A percentile compares a stretch with the other conserved stretches of the same genome.
Conservation (phyloP, 345 rosid species). For the Eucalyptus tenuipes region DNA sequence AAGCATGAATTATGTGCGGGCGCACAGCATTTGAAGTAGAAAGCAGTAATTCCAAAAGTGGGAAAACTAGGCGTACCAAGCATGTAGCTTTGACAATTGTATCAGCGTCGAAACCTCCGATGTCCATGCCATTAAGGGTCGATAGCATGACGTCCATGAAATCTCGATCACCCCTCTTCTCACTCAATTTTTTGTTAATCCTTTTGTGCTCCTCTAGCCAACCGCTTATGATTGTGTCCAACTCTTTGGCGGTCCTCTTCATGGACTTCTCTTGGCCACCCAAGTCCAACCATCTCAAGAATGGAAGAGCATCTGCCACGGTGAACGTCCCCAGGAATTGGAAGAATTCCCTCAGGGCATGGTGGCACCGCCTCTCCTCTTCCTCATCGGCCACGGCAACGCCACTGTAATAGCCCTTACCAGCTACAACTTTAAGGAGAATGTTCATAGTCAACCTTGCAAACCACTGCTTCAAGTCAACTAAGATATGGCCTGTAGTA, state of each 20-base stretch:
- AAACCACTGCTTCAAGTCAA: slow-evolving; percentile 18
- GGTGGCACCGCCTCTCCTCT: not conserved
- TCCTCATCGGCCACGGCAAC: not conserved
- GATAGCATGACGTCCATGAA: slow-evolving; percentile 6
- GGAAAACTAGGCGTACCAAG: not conserved
- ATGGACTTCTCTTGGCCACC: slow-evolving; percentile 12
- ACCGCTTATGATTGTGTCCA: not conserved
- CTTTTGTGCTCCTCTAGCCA: slow-evolving; percentile 8
- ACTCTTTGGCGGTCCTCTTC: not conserved
- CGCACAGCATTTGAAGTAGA: not conserved
- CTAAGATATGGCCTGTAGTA: not conserved
- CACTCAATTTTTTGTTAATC: not conserved
- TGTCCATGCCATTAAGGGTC: not conserved
- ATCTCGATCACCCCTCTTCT: not conserved
- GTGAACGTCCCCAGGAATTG: not conserved
- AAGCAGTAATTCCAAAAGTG: not conserved
- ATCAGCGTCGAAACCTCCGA: not conserved
- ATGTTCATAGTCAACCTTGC: slow-evolving; percentile 8
- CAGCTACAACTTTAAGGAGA: slow-evolving; percentile 11
- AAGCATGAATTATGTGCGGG: not conserved
- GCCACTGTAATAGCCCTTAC: slow-evolving; percentile 1
- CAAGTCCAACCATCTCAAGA: slow-evolving; percentile 11
- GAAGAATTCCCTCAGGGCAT: not conserved
- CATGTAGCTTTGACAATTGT: not conserved
- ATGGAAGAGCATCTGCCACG: slow-evolving; percentile 6